Evolutionary conservation across 306 rosid species (phyloP), one percentile per base, ranked within the genome.

Genomic region (Trifolium repens): DNA sequence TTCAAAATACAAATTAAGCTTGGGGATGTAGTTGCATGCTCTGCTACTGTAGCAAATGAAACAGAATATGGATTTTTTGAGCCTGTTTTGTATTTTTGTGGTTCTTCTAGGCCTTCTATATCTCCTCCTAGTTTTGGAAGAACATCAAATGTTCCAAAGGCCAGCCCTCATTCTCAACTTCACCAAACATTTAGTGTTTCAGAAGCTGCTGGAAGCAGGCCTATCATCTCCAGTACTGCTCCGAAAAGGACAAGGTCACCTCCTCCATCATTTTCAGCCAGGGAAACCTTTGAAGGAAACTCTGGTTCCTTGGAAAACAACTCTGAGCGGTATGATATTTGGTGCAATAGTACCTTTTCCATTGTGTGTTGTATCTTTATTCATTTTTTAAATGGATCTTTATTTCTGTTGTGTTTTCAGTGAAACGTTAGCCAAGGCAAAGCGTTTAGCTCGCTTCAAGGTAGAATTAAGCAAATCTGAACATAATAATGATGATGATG

Each of bases 371-470:
- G 72, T 64, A 10, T 74, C 74, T 22, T 32, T 16, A 44, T 72
- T 71, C 60, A 32, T 49, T 42, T 22, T 67, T 60, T 72, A 39
- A 69, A 37, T 71, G 22, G 22, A 61, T 27, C 49, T 69, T 61
- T 77, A 75, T 82, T 69, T 69, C 43, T 74, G 22, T 59, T 67
- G 19, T 78, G 49, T 37, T 50, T 32, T 79, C 83, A 94, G 99
- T 32, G 97, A 94, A 85, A 83, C 73, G 79, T 85, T 78, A 85
- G 96, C 97, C 69, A 94, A 94, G 87, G 97, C 97, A 65, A 94
- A 90, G 91, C 89, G 99, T 69, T 83, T 88, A 79, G 97, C 92
- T 43, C 96, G 97, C 71, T 94, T 94, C 89, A 94, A 88, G 86
- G 87, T 77, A 58, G 99, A 94, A 30, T 84, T 90, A 78, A 82